Conservation (phyloP, 768 basidiomycete genomes). For the Sarcomyxa edulis region DNA sequence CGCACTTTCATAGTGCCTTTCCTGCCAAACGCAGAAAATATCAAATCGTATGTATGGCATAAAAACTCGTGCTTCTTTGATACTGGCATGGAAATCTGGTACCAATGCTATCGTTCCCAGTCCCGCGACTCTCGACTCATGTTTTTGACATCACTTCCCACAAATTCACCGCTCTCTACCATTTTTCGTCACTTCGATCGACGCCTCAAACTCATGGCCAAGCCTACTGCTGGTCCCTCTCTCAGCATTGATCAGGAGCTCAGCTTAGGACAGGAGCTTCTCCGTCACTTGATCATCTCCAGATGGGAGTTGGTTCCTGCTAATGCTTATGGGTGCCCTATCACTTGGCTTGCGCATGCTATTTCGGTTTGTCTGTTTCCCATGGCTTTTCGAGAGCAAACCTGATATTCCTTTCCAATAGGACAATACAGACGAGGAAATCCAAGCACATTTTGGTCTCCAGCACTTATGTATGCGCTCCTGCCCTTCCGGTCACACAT, state of each 20-base stretch:
- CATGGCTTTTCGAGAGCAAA: too few relatives aligned
- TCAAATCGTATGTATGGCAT: slow-evolving; percentile 9
- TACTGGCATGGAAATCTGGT: slow-evolving; percentile 14
- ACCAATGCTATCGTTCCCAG: slow-evolving; percentile 11
- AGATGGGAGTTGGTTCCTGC: too few relatives aligned
- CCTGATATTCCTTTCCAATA: background rate
- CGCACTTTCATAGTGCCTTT: background rate
- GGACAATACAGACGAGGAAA: background rate
- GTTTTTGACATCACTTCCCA: background rate
- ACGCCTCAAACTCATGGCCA: background rate
- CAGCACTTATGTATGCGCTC: background rate
- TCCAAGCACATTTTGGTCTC: background rate
- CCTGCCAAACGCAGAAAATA: background rate
- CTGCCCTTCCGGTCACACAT: background rate
- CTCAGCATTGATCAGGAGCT: background rate
- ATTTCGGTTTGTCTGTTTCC: background rate
- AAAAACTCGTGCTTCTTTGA: slow-evolving; percentile 19
- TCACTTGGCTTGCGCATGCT: slow-evolving; percentile 3
- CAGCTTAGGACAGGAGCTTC: background rate
- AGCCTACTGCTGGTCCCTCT: background rate
- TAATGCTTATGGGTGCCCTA: slow-evolving; percentile 2
- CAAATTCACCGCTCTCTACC: background rate
- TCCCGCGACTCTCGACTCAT: background rate
- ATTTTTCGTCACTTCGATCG: slow-evolving; percentile 5
- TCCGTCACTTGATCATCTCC: slow-evolving; percentile 2